A percentile compares a stretch with the other conserved stretches of the same genome.
Evolutionary conservation across 2,329 filamentous ascomycete genomes (phyloP).

Genomic region (Hypoxylon sp.): DNA sequence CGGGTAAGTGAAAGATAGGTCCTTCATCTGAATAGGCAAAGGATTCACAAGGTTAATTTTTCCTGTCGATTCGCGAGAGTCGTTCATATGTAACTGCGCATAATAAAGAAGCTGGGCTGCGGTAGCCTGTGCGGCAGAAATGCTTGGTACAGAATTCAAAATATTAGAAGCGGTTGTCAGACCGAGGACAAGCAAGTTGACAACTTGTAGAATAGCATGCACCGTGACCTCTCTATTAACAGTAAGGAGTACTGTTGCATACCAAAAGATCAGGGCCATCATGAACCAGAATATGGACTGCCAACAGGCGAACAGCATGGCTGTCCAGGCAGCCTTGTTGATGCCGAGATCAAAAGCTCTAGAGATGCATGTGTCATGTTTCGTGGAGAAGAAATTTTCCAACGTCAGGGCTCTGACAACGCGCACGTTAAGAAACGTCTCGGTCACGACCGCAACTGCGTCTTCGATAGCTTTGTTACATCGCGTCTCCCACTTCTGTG

Average conservation of each 20-base stretch:
- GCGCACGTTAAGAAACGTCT: conserved; percentile 83
- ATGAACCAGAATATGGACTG: conserved; percentile 80
- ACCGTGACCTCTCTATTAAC: conserved; percentile 63
- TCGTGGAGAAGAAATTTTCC: conserved; percentile 77
- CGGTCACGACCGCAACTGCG: conserved; percentile 75
- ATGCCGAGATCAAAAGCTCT: conserved; percentile 73
- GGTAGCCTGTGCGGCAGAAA: conserved; percentile 79
- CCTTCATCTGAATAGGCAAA: conserved; percentile 66
- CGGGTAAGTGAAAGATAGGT: conserved; percentile 81
- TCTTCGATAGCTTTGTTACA: conserved; percentile 75
- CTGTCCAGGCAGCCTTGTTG: conserved; percentile 75
- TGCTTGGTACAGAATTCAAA: conserved; percentile 82
- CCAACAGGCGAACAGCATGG: conserved; percentile 82
- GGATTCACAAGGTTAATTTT: conserved; percentile 53
- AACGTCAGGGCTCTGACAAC: conserved; percentile 83
- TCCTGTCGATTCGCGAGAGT: conserved; percentile 72
- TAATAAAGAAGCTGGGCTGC: conserved; percentile 81
- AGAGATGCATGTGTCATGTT: conserved; percentile 68
- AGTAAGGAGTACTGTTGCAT: conserved; percentile 76
- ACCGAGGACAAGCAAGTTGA: conserved; percentile 87
- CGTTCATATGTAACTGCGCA: conserved; percentile 67
- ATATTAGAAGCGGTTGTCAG: conserved; percentile 80
- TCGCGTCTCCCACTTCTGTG: conserved; percentile 78
- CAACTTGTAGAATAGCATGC: conserved; percentile 77
- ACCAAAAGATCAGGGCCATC: conserved; percentile 86